Evolutionary conservation across 1,284 basidiomycete genomes (phyloP).

Genomic region (Porogramme epimiltina): DNA sequence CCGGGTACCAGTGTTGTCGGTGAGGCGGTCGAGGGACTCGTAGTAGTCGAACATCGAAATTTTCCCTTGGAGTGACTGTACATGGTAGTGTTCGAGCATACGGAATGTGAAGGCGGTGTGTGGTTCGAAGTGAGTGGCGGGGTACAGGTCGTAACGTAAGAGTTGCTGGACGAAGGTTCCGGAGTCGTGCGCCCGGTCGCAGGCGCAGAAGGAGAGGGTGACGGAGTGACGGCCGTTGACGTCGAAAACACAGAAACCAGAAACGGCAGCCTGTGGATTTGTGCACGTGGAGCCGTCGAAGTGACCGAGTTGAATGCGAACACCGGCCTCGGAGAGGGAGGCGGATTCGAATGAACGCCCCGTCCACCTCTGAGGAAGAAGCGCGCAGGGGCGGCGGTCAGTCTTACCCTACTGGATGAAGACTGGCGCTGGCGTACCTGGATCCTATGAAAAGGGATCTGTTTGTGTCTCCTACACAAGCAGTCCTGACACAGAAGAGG

Average conservation of each 20-base stretch:
- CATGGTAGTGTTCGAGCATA: slow-evolving; percentile 15
- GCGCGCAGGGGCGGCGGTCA: slow-evolving; percentile 34
- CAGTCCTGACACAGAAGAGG: background rate
- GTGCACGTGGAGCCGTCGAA: slow-evolving; percentile 1
- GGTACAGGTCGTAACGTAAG: slow-evolving; percentile 15
- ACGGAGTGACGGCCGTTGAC: background rate
- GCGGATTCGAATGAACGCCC: background rate
- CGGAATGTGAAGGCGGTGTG: slow-evolving; percentile 16
- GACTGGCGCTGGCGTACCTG: slow-evolving; percentile 4
- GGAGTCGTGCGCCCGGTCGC: slow-evolving; percentile 9
- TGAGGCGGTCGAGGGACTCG: slow-evolving; percentile 6
- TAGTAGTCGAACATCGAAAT: slow-evolving; percentile 22
- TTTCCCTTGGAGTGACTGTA: slow-evolving; percentile 15
- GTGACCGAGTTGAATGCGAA: slow-evolving; percentile 14
- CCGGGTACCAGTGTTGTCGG: slow-evolving; percentile 14
- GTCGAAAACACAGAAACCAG: background rate
- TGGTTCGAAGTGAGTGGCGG: slow-evolving; percentile 6
- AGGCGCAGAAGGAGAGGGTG: slow-evolving; percentile 1
- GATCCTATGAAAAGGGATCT: background rate
- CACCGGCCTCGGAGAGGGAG: slow-evolving; percentile 3
- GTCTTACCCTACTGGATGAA: slow-evolving; percentile 23
- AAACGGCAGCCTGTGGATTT: background rate
- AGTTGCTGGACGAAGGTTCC: slow-evolving; percentile 13
- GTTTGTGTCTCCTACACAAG: background rate
- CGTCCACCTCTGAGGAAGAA: slow-evolving; percentile 9